Evolutionary conservation across 2,329 filamentous ascomycete genomes (phyloP), one percentile per base, ranked within the genome.

Genomic region (Pyricularia sp.): DNA sequence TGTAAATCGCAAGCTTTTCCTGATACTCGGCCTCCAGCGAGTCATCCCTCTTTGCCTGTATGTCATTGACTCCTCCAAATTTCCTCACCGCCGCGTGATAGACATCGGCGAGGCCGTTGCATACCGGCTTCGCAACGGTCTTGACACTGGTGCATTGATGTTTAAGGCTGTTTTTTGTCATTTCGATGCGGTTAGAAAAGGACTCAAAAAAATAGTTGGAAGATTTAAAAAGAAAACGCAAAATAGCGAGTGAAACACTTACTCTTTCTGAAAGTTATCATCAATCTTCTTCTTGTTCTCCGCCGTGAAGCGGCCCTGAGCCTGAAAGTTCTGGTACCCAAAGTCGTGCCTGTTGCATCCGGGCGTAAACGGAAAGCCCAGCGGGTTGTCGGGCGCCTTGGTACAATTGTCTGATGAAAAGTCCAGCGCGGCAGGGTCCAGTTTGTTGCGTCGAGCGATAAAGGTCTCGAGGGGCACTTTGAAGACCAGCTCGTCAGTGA

Each of bases 291-390:
- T 68, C 73, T 82, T 83, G 68, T 75, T 77, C 7, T 71, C 74
- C 6, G 76, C 74, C 3, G 78, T 81, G 74, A 86, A 85, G 2
- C 85, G 80, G 2, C 68, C 75, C 72, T 86, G 84, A 2, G 68
- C 69, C 67, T 83, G 82, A 74, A 81, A 86, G 76, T 87, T 87
- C 25, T 79, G 76, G 73, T 85, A 85, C 1, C 84, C 84, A 73
- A 87, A 87, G 73, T 87, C 85, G 70, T 88, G 85, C 7, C 85
- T 82, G 70, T 83, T 75, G 77, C 84, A 86, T 12, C 78, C 80
- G 0, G 78, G 79, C 3, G 75, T 28, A 50, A 83, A 84, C 14
- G 79, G 76, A 72, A 81, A 84, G 1, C 78, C 78, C 30, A 79
- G 77, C 0, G 81, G 81, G 71, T 81, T 82, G 66, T 83, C 78